A percentile compares a stretch with the other conserved stretches of the same genome.
These are phyloP conservation scores for Fusarium hostae DNA, from an alignment of 2,329 filamentous ascomycete species.

Conservation along the genomic window DNA sequence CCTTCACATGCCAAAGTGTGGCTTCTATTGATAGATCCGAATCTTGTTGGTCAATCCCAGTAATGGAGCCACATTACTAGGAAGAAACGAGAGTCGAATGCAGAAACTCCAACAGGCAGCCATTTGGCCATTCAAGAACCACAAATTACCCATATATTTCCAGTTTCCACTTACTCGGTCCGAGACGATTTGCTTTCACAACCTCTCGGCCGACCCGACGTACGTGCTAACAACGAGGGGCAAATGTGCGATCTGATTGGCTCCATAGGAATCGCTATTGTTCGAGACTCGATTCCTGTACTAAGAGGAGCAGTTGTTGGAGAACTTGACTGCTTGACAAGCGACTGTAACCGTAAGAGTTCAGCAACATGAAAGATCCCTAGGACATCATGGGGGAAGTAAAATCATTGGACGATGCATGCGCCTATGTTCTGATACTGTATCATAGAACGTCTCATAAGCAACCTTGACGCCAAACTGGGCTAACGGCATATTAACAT, in stretches of 20 bases:
- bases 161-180: constrained; percentile 27
- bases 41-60: constrained; percentile 7
- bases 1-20: constrained; percentile 39
- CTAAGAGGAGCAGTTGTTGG: constrained; percentile 5
- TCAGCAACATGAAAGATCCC: background rate
- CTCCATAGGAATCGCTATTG: constrained; percentile 4
- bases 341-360: background rate
- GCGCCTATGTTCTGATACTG: background rate
- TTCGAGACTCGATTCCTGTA: constrained; percentile 4
- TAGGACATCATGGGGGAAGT: background rate
- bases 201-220: constrained; percentile 14
- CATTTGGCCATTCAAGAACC: constrained; percentile 7
- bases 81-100: constrained; percentile 34
- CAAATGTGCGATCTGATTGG: constrained; percentile 6
- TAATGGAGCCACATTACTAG: constrained; percentile 24
- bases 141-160: constrained; percentile 17
- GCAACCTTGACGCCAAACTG: background rate
- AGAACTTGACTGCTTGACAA: background rate
- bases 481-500: constrained; percentile 7
- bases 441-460: constrained; percentile 1
- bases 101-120: constrained; percentile 33
- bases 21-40: constrained; percentile 10
- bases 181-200: constrained; percentile 15
- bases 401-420: background rate
- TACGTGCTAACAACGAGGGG: constrained; percentile 24